Evolutionary conservation across 129 eudicot genomes (phyloP).

Genomic region (Centaurea solstitialis): DNA sequence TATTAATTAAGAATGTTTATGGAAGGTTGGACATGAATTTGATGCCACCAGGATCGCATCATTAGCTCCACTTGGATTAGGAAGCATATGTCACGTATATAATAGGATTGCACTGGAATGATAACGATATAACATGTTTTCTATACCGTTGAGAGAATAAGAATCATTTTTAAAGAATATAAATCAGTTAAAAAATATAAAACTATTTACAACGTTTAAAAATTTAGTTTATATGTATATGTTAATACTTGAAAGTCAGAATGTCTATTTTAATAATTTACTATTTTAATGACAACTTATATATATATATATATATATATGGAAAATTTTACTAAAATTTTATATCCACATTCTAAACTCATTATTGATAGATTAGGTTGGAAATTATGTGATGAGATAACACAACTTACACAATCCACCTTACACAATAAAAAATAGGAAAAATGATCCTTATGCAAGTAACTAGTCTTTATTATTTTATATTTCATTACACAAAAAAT

Average conservation of each 20-base stretch:
- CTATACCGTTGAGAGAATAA: neutral
- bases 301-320: too few species aligned
- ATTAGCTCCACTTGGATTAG: constrained; percentile 32
- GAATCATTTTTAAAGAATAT: neutral
- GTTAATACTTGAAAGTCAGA: neutral
- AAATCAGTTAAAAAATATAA: neutral
- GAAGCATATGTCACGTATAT: constrained; percentile 34
- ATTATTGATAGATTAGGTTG: too few species aligned
- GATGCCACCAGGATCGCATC: constrained; percentile 49
- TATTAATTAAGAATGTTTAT: constrained; percentile 28
- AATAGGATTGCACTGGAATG: constrained; percentile 32
- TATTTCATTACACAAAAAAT: too few species aligned
- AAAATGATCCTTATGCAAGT: too few species aligned
- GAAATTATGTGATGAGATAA: too few species aligned
- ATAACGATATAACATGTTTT: constrained; percentile 17
- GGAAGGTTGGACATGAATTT: constrained; percentile 26
- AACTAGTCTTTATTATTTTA: too few species aligned
- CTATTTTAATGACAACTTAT: too few species aligned
- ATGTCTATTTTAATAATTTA: neutral
- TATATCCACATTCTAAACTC: too few species aligned
- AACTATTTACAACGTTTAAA: neutral
- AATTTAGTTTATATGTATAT: too few species aligned
- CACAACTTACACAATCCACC: too few species aligned
- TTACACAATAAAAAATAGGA: too few species aligned
- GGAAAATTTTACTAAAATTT: too few species aligned